phyloP scores from a whole-genome alignment of 2,329 filamentous ascomycete genomes.

The Diaporthe ampelina region DNA sequence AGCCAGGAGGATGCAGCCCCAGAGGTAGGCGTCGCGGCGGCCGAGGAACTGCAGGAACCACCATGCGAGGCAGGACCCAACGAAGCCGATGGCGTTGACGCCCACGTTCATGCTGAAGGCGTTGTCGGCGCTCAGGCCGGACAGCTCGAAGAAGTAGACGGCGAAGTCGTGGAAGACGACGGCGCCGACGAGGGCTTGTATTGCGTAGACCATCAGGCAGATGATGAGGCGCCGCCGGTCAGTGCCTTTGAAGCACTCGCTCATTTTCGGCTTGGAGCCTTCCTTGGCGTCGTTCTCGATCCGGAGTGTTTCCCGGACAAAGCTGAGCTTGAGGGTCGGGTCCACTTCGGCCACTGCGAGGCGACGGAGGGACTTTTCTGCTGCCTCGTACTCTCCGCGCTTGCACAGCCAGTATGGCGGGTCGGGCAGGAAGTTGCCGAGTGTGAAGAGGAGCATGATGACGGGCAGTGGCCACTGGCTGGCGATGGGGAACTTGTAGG shows the following conservation, averaged over 20 bases:
- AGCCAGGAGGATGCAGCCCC: conserved; percentile 51
- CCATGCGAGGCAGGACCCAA: conserved; percentile 59
- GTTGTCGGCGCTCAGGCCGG: conserved; percentile 47
- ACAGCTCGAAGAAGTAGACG: conserved; percentile 47
- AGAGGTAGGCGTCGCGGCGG: conserved; percentile 55
- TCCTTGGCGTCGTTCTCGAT: conserved; percentile 45
- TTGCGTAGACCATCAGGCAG: conserved; percentile 45
- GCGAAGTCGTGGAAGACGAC: conserved; percentile 50
- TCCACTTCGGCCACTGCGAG: conserved; percentile 41
- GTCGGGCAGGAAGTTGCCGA: conserved; percentile 25
- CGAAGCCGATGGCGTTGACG: conserved; percentile 56
- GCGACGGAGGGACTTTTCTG: conserved; percentile 21
- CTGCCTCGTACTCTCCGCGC: conserved; percentile 28
- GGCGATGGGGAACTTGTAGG: conserved; percentile 35
- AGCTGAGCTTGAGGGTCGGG: conserved; percentile 47
- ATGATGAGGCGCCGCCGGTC: conserved; percentile 48
- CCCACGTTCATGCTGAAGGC: conserved; percentile 58
- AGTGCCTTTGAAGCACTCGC: conserved; percentile 46
- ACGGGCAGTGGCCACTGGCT: conserved; percentile 36
- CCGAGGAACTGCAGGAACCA: conserved; percentile 53
- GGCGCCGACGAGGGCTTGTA: conserved; percentile 48
- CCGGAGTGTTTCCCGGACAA: conserved; percentile 49
- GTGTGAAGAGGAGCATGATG: conserved; percentile 34
- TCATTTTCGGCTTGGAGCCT: conserved; percentile 39
- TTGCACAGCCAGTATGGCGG: conserved; percentile 39